phyloP scores from a whole-genome alignment of 148 eudicot genomes.

The Drosera capensis region DNA sequence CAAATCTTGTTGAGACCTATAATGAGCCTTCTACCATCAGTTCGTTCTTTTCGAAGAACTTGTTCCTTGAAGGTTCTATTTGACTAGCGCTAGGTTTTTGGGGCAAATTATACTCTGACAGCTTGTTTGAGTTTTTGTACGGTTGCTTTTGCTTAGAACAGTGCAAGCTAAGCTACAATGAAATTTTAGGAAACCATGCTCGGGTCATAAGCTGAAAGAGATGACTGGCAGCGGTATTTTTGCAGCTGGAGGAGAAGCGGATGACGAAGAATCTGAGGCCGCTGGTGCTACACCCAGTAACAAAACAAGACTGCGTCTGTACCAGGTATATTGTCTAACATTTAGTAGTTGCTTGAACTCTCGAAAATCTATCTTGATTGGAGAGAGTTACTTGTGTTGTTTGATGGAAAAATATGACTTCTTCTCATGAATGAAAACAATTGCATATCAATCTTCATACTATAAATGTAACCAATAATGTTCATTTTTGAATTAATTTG shows the following conservation, averaged over 20 bases:
- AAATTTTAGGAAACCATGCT: constrained; percentile 74
- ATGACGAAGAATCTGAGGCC: constrained; percentile 29
- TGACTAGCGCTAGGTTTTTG: no score
- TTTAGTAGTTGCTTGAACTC: no score
- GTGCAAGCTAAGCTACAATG: background rate
- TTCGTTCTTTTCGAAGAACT: no score
- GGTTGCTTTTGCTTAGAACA: background rate
- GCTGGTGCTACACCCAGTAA: constrained; percentile 21
- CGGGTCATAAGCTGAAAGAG: constrained; percentile 68
- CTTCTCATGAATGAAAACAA: background rate
- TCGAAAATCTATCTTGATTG: background rate
- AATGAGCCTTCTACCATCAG: no score
- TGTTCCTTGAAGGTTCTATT: no score
- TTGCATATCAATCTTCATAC: no score
- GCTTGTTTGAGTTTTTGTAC: background rate
- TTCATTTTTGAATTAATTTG: background rate
- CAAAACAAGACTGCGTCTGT: constrained; percentile 61
- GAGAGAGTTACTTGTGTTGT: background rate
- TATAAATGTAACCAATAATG: no score
- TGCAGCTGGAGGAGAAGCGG: constrained; percentile 33
- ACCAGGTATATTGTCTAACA: constrained; percentile 45
- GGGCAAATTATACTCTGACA: background rate
- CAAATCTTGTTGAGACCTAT: no score
- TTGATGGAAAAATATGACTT: no score
- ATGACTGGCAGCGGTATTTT: constrained; percentile 87